These are phyloP conservation scores for Aureobasidium sp. DNA, from an alignment of 2,329 filamentous ascomycete genomes.

Conservation along the genomic window DNA sequence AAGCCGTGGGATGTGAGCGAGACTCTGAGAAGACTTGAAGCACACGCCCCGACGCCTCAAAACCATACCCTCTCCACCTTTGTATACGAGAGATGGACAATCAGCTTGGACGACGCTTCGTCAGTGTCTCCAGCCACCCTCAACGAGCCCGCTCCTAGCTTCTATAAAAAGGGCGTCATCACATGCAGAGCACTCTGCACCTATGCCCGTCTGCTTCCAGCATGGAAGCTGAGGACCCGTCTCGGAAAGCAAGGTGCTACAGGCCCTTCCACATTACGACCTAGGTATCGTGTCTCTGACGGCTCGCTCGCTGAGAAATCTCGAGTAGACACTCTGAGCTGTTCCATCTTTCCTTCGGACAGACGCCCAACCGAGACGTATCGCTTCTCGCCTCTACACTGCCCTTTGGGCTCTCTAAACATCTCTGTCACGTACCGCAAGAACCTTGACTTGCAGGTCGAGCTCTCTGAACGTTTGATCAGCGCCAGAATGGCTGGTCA, in stretches of 20 bases:
- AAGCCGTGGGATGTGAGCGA: slow-evolving; percentile 90
- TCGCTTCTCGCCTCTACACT: slow-evolving; percentile 74
- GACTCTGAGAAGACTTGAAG: slow-evolving; percentile 59
- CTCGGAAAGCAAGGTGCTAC: slow-evolving; percentile 60
- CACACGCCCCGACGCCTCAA: slow-evolving; percentile 40
- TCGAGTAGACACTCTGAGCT: slow-evolving; percentile 59
- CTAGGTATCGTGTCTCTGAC: slow-evolving; percentile 71
- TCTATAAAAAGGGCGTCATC: slow-evolving; percentile 96
- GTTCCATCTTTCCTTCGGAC: slow-evolving; percentile 58
- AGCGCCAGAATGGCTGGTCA: slow-evolving; percentile 7
- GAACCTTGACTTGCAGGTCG: slow-evolving; percentile 83
- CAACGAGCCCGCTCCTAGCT: slow-evolving; percentile 61
- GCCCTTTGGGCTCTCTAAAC: slow-evolving; percentile 75
- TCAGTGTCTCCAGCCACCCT: slow-evolving; percentile 48
- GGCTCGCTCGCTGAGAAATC: slow-evolving; percentile 38
- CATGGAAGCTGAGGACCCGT: slow-evolving; percentile 75
- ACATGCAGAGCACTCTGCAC: slow-evolving; percentile 85
- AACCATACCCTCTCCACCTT: slow-evolving; percentile 54
- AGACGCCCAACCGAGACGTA: slow-evolving; percentile 55
- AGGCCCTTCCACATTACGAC: slow-evolving; percentile 52
- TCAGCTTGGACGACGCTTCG: slow-evolving; percentile 63
- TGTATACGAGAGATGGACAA: slow-evolving; percentile 81
- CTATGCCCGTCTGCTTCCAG: slow-evolving; percentile 71
- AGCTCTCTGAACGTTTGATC: slow-evolving; percentile 74
- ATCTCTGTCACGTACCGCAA: slow-evolving; percentile 77